Evolutionary conservation across 2,329 filamentous ascomycete genomes (phyloP).

Genomic region (Hypocrella siamensis): DNA sequence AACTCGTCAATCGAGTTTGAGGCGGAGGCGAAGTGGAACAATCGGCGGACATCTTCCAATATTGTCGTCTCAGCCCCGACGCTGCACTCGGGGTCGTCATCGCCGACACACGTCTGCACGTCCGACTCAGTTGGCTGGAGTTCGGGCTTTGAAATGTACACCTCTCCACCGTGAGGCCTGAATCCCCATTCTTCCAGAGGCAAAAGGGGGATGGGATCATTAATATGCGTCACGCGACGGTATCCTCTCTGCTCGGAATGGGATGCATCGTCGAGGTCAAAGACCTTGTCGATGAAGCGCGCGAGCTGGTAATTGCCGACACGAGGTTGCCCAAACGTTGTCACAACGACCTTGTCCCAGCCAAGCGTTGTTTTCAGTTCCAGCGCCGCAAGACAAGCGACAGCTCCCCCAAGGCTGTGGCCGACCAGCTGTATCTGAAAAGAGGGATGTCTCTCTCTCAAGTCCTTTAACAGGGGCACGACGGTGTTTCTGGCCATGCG

Average conservation of each 20-base stretch:
- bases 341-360: constrained; percentile 59
- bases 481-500: constrained; percentile 54
- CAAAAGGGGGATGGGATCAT: constrained; percentile 79
- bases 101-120: constrained; percentile 54
- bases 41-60: constrained; percentile 10
- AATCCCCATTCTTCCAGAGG: constrained; percentile 85
- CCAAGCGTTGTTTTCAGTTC: constrained; percentile 61
- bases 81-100: constrained; percentile 58
- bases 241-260: constrained; percentile 30
- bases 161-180: constrained; percentile 67
- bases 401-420: constrained; percentile 83
- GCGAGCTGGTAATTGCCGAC: constrained; percentile 43
- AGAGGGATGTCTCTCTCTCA: constrained; percentile 45
- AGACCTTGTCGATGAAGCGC: constrained; percentile 37
- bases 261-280: constrained; percentile 22
- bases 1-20: constrained; percentile 10
- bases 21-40: constrained; percentile 10
- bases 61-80: constrained; percentile 34
- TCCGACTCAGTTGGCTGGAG: constrained; percentile 56
- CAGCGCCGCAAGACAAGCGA: constrained; percentile 72
- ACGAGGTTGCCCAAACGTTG: constrained; percentile 83
- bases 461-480: constrained; percentile 46
- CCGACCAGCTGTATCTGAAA: constrained; percentile 70
- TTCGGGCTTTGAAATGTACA: constrained; percentile 61
- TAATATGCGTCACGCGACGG: constrained; percentile 67